phyloP scores from a whole-genome alignment of 1,284 basidiomycete species.

The Apiotrichum veenhuisii region DNA sequence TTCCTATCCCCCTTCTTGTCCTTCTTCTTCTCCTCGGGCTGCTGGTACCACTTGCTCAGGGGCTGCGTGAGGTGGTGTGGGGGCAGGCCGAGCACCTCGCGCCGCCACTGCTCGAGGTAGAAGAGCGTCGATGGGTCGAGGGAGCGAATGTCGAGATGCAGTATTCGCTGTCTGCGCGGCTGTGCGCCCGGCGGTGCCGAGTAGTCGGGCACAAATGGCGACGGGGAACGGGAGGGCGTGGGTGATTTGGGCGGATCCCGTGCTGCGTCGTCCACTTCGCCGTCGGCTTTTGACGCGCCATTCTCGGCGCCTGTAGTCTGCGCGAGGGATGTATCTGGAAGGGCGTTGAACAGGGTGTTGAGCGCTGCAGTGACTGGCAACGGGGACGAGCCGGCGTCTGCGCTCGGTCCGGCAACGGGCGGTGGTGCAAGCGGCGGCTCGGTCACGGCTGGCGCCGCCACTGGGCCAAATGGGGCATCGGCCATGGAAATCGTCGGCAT shows the following conservation, averaged over 20 bases:
- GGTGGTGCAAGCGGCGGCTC: too few species aligned
- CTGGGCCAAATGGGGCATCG: too few species aligned
- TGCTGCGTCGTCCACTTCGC: too few species aligned
- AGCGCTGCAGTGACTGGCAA: neutral
- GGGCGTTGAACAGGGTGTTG: too few species aligned
- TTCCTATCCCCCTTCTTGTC: neutral
- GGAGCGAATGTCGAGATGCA: constrained; percentile 38
- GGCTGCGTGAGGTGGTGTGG: constrained; percentile 27
- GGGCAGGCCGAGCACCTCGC: constrained; percentile 27
- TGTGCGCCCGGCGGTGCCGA: constrained; percentile 30
- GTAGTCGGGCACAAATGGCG: constrained; percentile 13
- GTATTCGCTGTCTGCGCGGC: constrained; percentile 30
- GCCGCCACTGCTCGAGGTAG: constrained; percentile 38
- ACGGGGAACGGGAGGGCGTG: constrained; percentile 7
- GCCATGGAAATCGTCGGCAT: too few species aligned
- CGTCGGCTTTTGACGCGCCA: too few species aligned
- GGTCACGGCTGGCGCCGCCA: too few species aligned
- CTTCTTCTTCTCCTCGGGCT: constrained; percentile 4
- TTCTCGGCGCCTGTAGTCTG: too few species aligned
- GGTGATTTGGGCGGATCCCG: too few species aligned
- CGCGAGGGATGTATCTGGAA: neutral
- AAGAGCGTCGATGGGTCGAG: constrained; percentile 39
- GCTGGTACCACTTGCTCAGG: constrained; percentile 20
- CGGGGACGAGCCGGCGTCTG: neutral
- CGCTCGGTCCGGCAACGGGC: too few species aligned